Percentiles rank a stretch among this genome's conserved stretches.
These are phyloP conservation scores for Haplosporangium sp. DNA, from an alignment of 371 early-diverging fungal genomes.

Conservation along the genomic window DNA sequence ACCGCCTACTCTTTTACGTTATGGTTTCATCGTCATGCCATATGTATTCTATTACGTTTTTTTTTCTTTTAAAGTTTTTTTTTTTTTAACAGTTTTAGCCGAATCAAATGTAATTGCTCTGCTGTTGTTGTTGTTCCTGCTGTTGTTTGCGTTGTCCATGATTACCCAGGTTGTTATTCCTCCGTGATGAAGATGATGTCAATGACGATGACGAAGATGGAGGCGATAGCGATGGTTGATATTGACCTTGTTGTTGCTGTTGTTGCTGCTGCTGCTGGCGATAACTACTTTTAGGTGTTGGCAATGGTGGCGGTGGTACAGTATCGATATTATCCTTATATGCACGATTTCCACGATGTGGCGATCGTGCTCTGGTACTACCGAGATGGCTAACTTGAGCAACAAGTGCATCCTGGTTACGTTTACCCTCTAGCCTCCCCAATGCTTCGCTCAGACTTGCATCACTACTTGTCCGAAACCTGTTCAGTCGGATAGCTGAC, in stretches of 20 bases:
- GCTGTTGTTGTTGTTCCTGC: conserved; percentile 24
- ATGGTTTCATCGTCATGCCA: not conserved
- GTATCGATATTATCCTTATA: conserved; percentile 56
- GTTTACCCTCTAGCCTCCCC: conserved; percentile 46
- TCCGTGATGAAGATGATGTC: conserved; percentile 10
- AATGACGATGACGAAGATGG: conserved; percentile 2
- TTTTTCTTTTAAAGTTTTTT: not conserved
- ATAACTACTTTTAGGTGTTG: conserved; percentile 34
- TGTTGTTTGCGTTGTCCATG: conserved; percentile 43
- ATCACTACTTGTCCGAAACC: conserved; percentile 51
- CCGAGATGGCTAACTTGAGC: conserved; percentile 53
- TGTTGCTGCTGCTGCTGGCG: conserved; percentile 25
- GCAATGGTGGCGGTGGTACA: conserved; percentile 42
- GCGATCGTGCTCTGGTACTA: conserved; percentile 47
- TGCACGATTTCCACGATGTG: conserved; percentile 57
- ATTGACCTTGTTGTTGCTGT: not conserved
- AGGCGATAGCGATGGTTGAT: conserved; percentile 3
- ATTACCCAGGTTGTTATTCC: conserved; percentile 13
- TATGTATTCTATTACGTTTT: not conserved
- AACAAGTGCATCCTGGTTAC: conserved; percentile 36
- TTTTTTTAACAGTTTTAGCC: too few relatives aligned
- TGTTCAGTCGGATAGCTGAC: conserved; percentile 20
- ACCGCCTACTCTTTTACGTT: not conserved
- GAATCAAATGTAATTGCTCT: conserved; percentile 3
- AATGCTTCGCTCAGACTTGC: conserved; percentile 46